Percentiles rank a stretch among this genome's conserved stretches.
Evolutionary conservation across 257 asterid genomes (phyloP).

Genomic region (Rauvolfia tetraphylla): DNA sequence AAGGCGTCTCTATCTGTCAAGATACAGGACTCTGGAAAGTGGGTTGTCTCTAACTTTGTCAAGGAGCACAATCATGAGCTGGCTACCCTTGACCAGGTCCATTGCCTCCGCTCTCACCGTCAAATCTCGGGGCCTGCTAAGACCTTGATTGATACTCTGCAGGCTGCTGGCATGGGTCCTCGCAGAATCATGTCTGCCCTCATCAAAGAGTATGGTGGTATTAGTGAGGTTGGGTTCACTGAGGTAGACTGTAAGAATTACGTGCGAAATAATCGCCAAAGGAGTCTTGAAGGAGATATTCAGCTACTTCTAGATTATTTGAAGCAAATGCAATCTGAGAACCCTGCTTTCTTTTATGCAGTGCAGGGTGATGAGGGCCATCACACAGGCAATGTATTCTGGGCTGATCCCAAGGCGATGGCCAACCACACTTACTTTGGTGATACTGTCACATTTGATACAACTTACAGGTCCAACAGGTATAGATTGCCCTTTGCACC

Average conservation of each 20-base stretch:
- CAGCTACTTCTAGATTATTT: constrained; percentile 87
- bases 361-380: constrained; percentile 88
- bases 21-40: constrained; percentile 83
- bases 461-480: constrained; percentile 93
- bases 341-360: constrained; percentile 67
- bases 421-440: constrained; percentile 73
- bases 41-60: constrained; percentile 75
- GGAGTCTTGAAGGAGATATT: constrained; percentile 90
- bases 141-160: constrained; percentile 87
- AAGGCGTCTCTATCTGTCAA: constrained; percentile 89
- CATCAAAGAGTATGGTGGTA: constrained; percentile 92
- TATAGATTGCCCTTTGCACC: constrained; percentile 92
- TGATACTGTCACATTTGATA: constrained; percentile 90
- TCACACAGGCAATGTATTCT: constrained; percentile 69
- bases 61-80: constrained; percentile 92
- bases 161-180: constrained; percentile 99
- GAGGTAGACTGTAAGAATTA: constrained; percentile 97
- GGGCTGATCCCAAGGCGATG: constrained; percentile 88
- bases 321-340: constrained; percentile 71
- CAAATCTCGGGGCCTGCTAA: constrained; percentile 97
- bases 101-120: constrained; percentile 88
- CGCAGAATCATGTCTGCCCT: constrained; percentile 95
- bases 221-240: constrained; percentile 92
- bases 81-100: constrained; percentile 95
- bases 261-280: constrained; percentile 80